phyloP scores from a whole-genome alignment of 495 filamentous ascomycete genomes.

The Hypoxylon subgilvum region DNA sequence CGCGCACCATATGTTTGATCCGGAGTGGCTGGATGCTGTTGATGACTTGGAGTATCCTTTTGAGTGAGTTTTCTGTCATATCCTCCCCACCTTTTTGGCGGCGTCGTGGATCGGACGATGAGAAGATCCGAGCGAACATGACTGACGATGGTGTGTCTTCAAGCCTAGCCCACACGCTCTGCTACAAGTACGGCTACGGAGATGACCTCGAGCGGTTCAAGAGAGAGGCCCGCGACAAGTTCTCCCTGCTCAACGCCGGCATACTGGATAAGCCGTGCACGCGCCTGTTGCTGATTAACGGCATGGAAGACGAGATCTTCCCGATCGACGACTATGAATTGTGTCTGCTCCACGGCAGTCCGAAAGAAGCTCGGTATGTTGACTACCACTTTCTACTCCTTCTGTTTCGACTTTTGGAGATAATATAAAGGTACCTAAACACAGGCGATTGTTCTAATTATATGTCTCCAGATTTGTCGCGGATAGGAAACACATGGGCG shows the following conservation, averaged over 20 bases:
- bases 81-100: background rate
- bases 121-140: background rate
- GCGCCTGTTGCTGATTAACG: constrained; percentile 70
- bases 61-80: constrained; percentile 50
- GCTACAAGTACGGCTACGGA: constrained; percentile 69
- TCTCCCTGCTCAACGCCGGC: constrained; percentile 68
- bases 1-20: constrained; percentile 67
- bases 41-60: constrained; percentile 77
- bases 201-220: constrained; percentile 59
- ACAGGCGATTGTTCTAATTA: constrained; percentile 2
- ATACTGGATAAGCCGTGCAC: constrained; percentile 67
- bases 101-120: background rate
- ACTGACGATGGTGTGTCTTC: constrained; percentile 4
- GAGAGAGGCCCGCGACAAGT: constrained; percentile 63
- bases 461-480: constrained; percentile 13
- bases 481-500: constrained; percentile 31
- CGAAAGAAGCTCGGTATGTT: constrained; percentile 65
- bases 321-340: constrained; percentile 72
- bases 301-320: constrained; percentile 69
- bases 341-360: constrained; percentile 63
- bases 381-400: background rate
- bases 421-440: background rate
- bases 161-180: constrained; percentile 64
- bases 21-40: constrained; percentile 65
- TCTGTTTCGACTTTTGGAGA: background rate